A percentile compares a stretch with the other conserved stretches of the same genome.
These are phyloP conservation scores for Haematococcus lacustris DNA, from an alignment of 139 green algal genomes.

Conservation along the genomic window DNA sequence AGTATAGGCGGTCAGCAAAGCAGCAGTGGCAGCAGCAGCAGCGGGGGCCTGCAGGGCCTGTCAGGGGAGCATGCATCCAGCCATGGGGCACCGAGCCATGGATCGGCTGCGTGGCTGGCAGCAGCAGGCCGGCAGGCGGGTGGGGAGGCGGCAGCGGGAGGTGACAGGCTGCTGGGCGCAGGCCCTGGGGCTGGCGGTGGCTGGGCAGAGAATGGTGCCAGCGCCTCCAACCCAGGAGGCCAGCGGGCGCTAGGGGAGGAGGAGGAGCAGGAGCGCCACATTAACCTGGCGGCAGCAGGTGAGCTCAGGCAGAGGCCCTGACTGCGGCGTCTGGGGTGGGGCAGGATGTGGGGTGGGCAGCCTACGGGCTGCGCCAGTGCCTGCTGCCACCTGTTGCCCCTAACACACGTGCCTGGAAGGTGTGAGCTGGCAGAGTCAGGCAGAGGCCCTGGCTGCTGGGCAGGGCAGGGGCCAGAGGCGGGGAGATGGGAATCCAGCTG, in stretches of 20 bases:
- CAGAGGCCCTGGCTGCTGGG: background rate
- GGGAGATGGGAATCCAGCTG: no score
- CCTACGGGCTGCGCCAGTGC: background rate
- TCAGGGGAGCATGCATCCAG: background rate
- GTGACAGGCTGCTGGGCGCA: background rate
- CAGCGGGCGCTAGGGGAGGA: no score
- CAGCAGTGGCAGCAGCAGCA: background rate
- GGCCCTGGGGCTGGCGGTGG: background rate
- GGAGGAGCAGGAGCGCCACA: slow-evolving; percentile 28
- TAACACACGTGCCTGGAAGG: background rate
- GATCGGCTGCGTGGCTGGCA: background rate
- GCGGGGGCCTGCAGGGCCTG: background rate
- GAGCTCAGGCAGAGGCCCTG: no score
- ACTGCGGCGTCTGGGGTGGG: no score
- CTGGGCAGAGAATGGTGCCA: background rate
- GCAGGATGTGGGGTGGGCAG: background rate
- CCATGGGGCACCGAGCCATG: background rate
- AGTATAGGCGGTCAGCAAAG: background rate
- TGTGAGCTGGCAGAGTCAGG: background rate
- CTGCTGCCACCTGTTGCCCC: background rate
- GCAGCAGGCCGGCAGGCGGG: background rate
- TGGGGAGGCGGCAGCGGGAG: background rate
- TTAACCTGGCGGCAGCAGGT: slow-evolving; percentile 27
- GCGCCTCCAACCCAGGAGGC: no score
- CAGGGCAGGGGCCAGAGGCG: background rate